phyloP scores from a whole-genome alignment of 106 monocot genomes.

The Acanthochlamys bracteata region DNA sequence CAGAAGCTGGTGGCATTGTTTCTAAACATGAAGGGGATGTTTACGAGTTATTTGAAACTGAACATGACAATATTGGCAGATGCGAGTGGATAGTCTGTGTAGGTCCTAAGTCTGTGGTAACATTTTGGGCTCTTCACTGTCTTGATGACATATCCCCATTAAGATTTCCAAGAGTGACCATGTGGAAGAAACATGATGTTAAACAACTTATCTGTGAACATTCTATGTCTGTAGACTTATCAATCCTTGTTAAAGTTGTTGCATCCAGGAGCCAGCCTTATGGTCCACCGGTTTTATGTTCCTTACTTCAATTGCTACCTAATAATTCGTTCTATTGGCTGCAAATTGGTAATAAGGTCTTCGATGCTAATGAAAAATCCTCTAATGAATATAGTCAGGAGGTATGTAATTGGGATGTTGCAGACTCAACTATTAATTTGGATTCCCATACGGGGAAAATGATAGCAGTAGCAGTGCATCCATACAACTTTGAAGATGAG shows the following conservation, averaged over 20 bases:
- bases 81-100: slow-evolving; percentile 86
- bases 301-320: slow-evolving; percentile 63
- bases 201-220: slow-evolving; percentile 10
- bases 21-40: slow-evolving; percentile 25
- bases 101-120: slow-evolving; percentile 43
- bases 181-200: slow-evolving; percentile 68
- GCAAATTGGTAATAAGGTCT: slow-evolving; percentile 23
- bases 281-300: slow-evolving; percentile 63
- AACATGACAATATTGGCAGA: slow-evolving; percentile 32
- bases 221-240: slow-evolving; percentile 8
- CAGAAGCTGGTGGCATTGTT: slow-evolving; percentile 37
- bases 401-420: slow-evolving; percentile 28
- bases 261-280: slow-evolving; percentile 35
- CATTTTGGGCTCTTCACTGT: slow-evolving; percentile 81
- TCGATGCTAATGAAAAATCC: slow-evolving; percentile 9
- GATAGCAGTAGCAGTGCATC: slow-evolving; percentile 53
- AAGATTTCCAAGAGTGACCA: slow-evolving; percentile 70
- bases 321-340: slow-evolving; percentile 56
- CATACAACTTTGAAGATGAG: slow-evolving; percentile 45
- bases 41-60: slow-evolving; percentile 17
- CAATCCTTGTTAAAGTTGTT: slow-evolving; percentile 55
- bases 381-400: slow-evolving; percentile 17
- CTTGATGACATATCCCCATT: slow-evolving; percentile 71
- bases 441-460: slow-evolving; percentile 69
- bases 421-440: slow-evolving; percentile 26